Evolutionary conservation across 202 grass and related monocot species (phyloP), one percentile per base, ranked within the genome.

Genomic region (Sporobolus alterniflorus): DNA sequence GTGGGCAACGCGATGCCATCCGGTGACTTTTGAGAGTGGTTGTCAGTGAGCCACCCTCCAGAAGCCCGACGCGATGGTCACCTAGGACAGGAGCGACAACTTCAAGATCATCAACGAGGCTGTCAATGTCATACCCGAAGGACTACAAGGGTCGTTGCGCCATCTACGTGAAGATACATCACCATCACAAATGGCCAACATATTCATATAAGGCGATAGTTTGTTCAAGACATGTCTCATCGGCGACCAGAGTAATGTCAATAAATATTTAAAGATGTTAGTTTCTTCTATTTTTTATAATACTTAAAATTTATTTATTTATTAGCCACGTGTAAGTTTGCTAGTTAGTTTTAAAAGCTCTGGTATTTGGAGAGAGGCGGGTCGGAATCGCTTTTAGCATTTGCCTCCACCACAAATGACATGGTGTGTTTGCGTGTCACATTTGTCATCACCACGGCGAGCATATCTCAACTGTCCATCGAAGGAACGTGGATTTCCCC

Each of bases 131-230:
- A 78, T 76, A 25, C 88, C 94, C 28, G n/a, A 76, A 75, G 71
- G 49, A 17, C 2, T 73, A 64, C 32, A 16, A 54, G 4, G 74
- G 73, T 0, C 83, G 82, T 34, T 94, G 81, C 78, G 88, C 83
- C 71, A 97, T 97, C 87, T 91, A 94, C 76, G 92, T 97, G 17
- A 94, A 97, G 90, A 88, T 85, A 87, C 44, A 73, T 94, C 8
- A 64, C 73, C 16, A 10, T 96, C 15, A 25, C 49, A 50, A 6
- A 44, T 60, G 67, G 16, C 31, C 59, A 92, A 94, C 87, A 6
- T 97, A 36, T 94, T 85, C 89, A 97, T 97, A 67, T 97, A 94
- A 26, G 94, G 94, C 34, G 91, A 97, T 64, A 91, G 91, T 5
- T 71, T 74, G 0, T 42, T 63, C 0, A 40, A 17, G 39, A 92